Conservation (phyloP, 2,329 filamentous ascomycete genomes). For the Metarhizium brunneum region DNA sequence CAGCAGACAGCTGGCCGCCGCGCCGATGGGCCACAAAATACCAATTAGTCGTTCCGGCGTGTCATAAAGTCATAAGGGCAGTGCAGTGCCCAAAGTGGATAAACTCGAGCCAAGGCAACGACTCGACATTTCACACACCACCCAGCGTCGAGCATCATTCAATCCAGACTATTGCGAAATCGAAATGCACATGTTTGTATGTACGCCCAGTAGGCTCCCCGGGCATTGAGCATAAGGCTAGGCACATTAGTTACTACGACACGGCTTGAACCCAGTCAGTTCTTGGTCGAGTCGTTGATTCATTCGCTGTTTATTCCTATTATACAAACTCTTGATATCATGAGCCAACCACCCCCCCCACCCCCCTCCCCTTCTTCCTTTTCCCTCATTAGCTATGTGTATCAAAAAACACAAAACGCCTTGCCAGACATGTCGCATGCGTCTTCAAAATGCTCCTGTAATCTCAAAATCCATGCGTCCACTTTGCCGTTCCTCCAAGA, state of each 20-base stretch:
- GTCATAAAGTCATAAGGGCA: no score
- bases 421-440: neutral
- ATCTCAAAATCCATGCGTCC: slow-evolving; percentile 1
- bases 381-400: neutral
- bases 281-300: neutral
- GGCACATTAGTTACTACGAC: no score
- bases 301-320: slow-evolving; percentile 4
- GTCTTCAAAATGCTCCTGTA: neutral
- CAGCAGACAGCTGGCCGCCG: neutral
- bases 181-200: no score
- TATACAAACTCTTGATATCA: slow-evolving; percentile 7
- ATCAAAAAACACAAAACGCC: neutral
- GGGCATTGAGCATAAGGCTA: neutral
- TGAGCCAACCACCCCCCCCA: neutral
- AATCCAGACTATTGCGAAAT: no score
- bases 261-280: neutral
- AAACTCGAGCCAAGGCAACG: neutral
- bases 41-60: neutral
- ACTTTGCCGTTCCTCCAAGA: neutral
- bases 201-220: neutral
- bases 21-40: no score
- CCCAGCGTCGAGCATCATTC: neutral
- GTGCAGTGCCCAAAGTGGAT: neutral
- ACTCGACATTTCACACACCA: neutral
- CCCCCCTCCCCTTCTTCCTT: no score